phyloP scores from a whole-genome alignment of 2,329 filamentous ascomycete genomes.

The Lomentospora prolificans region DNA sequence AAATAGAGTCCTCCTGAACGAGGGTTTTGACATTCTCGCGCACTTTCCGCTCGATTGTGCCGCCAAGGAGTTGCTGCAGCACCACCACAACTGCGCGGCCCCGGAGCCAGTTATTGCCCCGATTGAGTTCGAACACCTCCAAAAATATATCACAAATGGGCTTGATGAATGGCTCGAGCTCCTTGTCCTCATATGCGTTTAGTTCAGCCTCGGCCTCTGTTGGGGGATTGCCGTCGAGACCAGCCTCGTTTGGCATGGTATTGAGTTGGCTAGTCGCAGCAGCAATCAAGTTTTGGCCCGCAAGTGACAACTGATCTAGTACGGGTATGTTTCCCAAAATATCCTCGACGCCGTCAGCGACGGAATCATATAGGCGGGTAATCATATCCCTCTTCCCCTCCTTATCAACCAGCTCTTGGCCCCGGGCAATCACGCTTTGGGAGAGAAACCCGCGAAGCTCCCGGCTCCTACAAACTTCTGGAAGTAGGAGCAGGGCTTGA shows the following conservation, averaged over 20 bases:
- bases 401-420: conserved; percentile 41
- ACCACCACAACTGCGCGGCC: conserved; percentile 94
- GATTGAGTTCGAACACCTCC: conserved; percentile 88
- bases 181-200: conserved; percentile 81
- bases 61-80: conserved; percentile 86
- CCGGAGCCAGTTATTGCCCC: conserved; percentile 93
- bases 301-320: conserved; percentile 83
- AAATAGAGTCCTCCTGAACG: conserved; percentile 66
- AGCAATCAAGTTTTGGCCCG: conserved; percentile 82
- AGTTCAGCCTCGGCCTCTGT: conserved; percentile 89
- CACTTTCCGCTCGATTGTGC: conserved; percentile 92
- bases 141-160: conserved; percentile 97
- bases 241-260: conserved; percentile 40
- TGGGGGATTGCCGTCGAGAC: conserved; percentile 39
- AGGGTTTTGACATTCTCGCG: conserved; percentile 70
- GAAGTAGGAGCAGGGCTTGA: conserved; percentile 68
- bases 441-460: conserved; percentile 90
- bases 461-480: conserved; percentile 87
- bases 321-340: conserved; percentile 94
- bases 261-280: conserved; percentile 59
- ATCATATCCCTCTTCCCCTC: conserved; percentile 75
- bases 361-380: conserved; percentile 88
- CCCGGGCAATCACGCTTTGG: conserved; percentile 64
- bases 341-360: conserved; percentile 96
- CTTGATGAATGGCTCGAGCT: conserved; percentile 92